Evolutionary conservation across 495 filamentous ascomycete genomes (phyloP), one percentile per base, ranked within the genome.

Genomic region (Apiosordaria backusii): DNA sequence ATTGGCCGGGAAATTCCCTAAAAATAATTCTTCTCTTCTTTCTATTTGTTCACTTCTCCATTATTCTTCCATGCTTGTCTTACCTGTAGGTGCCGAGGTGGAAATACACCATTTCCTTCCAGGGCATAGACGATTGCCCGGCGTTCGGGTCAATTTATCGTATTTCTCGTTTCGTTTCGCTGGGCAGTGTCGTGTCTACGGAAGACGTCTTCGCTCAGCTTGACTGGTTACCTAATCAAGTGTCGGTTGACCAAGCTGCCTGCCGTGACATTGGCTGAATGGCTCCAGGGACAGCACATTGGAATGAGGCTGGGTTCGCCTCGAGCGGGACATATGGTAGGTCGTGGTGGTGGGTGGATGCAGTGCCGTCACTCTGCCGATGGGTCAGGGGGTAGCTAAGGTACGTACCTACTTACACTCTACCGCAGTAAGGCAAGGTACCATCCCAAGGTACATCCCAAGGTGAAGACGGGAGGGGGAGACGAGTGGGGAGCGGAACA

Each of bases 251-350:
- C 23, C 24, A 60, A 26, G 54, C 27, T 35, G 54, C 45, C 54
- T 60, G 54, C 54, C 35, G 55, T 65, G 22, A 53, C 10, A 16
- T 29, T 29, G 27, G 27, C 35, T 45, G 35, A 62, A 26, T 24
- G n/a, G 67, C 53, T 21, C 16, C n/a, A 21, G 52, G 52, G 25
- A 35, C 52, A 22, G 54, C 54, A 60, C 68, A 69, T 66, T 62
- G 63, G 21, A 62, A 45, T 70, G 68, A 65, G 71, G 69, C 68
- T 71, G 65, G 67, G 66, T 54, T 55, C 35, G 64, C 59, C 68
- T 61, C 59, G 26, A 61, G 59, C 59, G 59, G 59, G 29, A 35
- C 10, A 45, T 45, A 7, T 45, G 35, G 35, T 45, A 45, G 35
- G 35, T 45, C 16, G 35, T 45, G 9, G 10, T 45, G 35, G 35